A percentile compares a stretch with the other conserved stretches of the same genome.
phyloP scores from a whole-genome alignment of 352 stramenopile species.

The Pythium guiyangense region DNA sequence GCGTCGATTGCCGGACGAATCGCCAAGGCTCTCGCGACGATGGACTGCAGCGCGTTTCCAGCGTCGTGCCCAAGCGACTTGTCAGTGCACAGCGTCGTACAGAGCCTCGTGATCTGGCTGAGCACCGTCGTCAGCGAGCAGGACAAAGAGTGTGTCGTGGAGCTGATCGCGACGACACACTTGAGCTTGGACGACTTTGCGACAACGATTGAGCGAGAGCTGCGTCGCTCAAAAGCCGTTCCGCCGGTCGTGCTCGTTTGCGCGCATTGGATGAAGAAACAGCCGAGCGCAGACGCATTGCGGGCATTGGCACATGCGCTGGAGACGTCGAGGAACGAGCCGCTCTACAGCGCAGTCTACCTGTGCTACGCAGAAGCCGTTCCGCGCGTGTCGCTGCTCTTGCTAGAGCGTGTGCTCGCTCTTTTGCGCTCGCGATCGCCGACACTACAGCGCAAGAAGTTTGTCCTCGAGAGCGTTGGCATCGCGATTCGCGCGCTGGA shows the following conservation, averaged over 20 bases:
- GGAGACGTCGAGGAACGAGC: not conserved
- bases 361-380: not conserved
- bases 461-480: not conserved
- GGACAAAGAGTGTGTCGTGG: not conserved
- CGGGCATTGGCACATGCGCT: not conserved
- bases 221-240: not conserved
- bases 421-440: not conserved
- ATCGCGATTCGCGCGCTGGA: not conserved
- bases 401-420: not conserved
- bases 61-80: not conserved
- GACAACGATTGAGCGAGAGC: not conserved
- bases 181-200: not conserved
- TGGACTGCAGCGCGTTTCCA: not conserved
- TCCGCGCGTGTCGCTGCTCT: not conserved
- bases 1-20: not conserved
- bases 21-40: not conserved
- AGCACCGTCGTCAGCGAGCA: not conserved
- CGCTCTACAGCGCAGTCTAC: not conserved
- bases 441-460: not conserved
- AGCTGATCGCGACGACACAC: not conserved
- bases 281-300: not conserved
- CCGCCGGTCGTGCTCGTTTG: not conserved
- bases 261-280: not conserved
- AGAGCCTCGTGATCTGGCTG: constrained; percentile 1
- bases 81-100: not conserved